Evolutionary conservation across 441 rosid species (phyloP).

Genomic region (Populus hybrid): DNA sequence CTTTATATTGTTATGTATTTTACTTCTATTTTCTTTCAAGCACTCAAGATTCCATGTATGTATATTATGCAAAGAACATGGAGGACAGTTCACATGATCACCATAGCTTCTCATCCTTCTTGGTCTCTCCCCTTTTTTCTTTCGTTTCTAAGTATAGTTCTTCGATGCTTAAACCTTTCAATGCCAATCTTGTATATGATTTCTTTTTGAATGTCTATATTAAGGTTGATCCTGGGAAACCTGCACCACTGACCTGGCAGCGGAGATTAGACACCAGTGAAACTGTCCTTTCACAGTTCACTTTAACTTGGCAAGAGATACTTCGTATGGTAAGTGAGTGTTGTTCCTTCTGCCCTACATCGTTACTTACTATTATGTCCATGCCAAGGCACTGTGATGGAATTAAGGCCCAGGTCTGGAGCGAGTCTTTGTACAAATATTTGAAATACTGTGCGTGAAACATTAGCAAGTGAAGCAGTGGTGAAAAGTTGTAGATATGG

Average conservation of each 20-base stretch:
- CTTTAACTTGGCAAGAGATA: constrained; percentile 52
- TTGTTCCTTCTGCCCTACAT: background rate
- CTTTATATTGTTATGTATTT: too few species aligned
- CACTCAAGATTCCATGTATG: background rate
- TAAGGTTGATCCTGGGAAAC: constrained; percentile 68
- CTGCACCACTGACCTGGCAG: constrained; percentile 78
- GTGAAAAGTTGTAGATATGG: background rate
- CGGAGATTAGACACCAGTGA: constrained; percentile 45
- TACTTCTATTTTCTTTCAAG: too few species aligned
- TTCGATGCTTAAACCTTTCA: background rate
- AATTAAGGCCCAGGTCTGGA: background rate
- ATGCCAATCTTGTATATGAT: constrained; percentile 13
- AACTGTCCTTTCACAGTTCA: constrained; percentile 41
- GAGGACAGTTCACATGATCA: background rate
- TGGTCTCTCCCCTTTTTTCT: background rate
- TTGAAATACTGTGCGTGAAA: background rate
- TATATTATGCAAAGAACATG: background rate
- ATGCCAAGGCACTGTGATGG: background rate
- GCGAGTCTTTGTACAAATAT: background rate
- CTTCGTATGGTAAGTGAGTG: constrained; percentile 54
- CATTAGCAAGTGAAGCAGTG: background rate
- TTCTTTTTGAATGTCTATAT: constrained; percentile 12
- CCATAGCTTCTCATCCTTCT: background rate
- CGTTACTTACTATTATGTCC: background rate
- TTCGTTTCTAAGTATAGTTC: background rate